Percentiles rank a stretch among this genome's conserved stretches.
phyloP scores from a whole-genome alignment of 2,329 filamentous ascomycete species.

The Colletotrichum gloeosporioides region DNA sequence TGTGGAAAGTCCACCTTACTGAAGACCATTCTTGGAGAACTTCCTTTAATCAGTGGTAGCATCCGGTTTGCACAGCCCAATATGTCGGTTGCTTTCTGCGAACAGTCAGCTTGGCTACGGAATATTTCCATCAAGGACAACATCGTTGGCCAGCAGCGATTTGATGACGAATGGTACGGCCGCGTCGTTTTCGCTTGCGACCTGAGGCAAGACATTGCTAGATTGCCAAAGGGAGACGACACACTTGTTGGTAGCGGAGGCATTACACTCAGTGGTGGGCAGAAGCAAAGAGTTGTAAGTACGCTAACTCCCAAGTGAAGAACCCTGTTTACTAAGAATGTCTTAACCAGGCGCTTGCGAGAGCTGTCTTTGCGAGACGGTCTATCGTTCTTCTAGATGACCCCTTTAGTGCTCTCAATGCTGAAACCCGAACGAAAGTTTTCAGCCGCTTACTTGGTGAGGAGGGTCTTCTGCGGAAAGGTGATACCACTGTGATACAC shows the following conservation, averaged over 20 bases:
- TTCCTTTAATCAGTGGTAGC: neutral
- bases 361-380: neutral
- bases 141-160: constrained; percentile 17
- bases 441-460: constrained; percentile 22
- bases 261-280: constrained; percentile 24
- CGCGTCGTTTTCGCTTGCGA: constrained; percentile 26
- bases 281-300: constrained; percentile 28
- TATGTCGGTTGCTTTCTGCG: constrained; percentile 18
- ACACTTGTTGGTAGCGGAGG: constrained; percentile 19
- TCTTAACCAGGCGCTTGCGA: neutral
- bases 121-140: constrained; percentile 24
- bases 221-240: constrained; percentile 23
- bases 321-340: neutral
- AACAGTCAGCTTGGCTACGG: constrained; percentile 26
- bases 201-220: constrained; percentile 12
- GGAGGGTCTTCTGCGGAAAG: constrained; percentile 22
- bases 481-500: constrained; percentile 19
- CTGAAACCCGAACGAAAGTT: constrained; percentile 15
- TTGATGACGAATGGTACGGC: constrained; percentile 35
- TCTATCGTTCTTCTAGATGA: constrained; percentile 6
- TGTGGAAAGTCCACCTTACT: constrained; percentile 25
- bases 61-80: neutral
- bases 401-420: constrained; percentile 3
- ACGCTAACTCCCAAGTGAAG: neutral
- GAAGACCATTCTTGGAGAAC: constrained; percentile 27